Percentiles rank a stretch among this genome's conserved stretches.
These are phyloP conservation scores for Amanita pseudoporphyria DNA, from an alignment of 768 basidiomycete species.

Conservation along the genomic window DNA sequence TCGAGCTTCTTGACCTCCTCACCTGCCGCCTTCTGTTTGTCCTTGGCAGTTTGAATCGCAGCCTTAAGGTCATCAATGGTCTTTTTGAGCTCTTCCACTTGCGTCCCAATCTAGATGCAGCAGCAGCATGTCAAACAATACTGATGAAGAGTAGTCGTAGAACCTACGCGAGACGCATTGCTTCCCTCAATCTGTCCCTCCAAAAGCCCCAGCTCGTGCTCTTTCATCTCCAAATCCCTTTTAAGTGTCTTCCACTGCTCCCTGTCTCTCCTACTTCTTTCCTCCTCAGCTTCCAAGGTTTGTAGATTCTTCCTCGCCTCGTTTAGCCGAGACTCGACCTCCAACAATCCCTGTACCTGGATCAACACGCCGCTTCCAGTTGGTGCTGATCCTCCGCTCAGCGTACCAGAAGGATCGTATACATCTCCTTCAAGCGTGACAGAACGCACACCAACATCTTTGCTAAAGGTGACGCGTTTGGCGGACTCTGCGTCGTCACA, in stretches of 20 bases:
- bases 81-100: slow-evolving; percentile 66
- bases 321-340: slow-evolving; percentile 49
- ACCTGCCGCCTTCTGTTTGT: slow-evolving; percentile 68
- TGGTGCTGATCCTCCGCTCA: slow-evolving; percentile 86
- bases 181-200: slow-evolving; percentile 83
- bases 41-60: slow-evolving; percentile 54
- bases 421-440: slow-evolving; percentile 94
- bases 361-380: slow-evolving; percentile 64
- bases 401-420: slow-evolving; percentile 91
- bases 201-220: slow-evolving; percentile 75
- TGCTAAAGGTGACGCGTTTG: slow-evolving; percentile 77
- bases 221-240: slow-evolving; percentile 79
- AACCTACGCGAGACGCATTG: slow-evolving; percentile 76
- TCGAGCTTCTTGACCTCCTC: slow-evolving; percentile 82
- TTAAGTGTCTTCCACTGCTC: slow-evolving; percentile 51
- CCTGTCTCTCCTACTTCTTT: slow-evolving; percentile 37
- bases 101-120: slow-evolving; percentile 56
- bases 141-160: not conserved
- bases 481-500: slow-evolving; percentile 86
- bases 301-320: slow-evolving; percentile 38
- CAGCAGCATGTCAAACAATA: not conserved
- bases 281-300: slow-evolving; percentile 47
- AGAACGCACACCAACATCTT: slow-evolving; percentile 58
- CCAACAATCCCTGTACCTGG: slow-evolving; percentile 74
- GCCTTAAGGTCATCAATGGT: slow-evolving; percentile 47